A percentile compares a stretch with the other conserved stretches of the same genome.
Conservation (phyloP, 1,284 basidiomycete species). For the Heliocybe sulcata region DNA sequence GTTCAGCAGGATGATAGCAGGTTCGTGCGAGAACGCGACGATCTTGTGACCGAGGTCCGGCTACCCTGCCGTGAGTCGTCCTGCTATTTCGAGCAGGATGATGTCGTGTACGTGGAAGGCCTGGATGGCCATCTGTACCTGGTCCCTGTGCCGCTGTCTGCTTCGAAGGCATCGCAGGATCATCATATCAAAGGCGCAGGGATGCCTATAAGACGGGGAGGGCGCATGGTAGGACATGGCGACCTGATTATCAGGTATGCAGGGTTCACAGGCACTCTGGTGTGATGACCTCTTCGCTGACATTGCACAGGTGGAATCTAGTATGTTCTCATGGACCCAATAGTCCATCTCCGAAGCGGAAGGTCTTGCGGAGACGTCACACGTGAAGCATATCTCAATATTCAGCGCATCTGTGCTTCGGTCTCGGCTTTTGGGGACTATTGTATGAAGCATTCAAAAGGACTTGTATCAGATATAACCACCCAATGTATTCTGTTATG, state of each 20-base stretch:
- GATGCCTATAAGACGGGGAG: slow-evolving; percentile 69
- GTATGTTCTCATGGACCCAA: slow-evolving; percentile 1
- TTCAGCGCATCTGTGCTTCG: background rate
- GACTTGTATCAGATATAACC: too few relatives aligned
- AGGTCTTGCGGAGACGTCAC: slow-evolving; percentile 6
- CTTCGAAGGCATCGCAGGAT: slow-evolving; percentile 60
- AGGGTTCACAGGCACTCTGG: background rate
- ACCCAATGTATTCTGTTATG: too few relatives aligned
- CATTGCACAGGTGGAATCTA: slow-evolving; percentile 5
- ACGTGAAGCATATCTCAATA: background rate
- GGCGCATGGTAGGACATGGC: slow-evolving; percentile 61
- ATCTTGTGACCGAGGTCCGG: slow-evolving; percentile 61
- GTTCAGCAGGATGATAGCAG: slow-evolving; percentile 67
- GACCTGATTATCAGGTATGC: slow-evolving; percentile 72
- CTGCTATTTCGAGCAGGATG: slow-evolving; percentile 25
- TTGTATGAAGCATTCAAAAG: too few relatives aligned
- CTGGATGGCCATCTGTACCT: slow-evolving; percentile 64
- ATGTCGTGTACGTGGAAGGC: slow-evolving; percentile 51
- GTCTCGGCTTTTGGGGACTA: too few relatives aligned
- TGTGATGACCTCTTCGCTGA: background rate
- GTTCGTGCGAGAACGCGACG: slow-evolving; percentile 67
- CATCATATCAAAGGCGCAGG: slow-evolving; percentile 67
- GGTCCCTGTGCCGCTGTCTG: slow-evolving; percentile 56
- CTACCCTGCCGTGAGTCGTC: slow-evolving; percentile 67
- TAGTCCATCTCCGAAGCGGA: slow-evolving; percentile 3